Conservation (phyloP, 805 yeast species). For the Nakazawaea siamensis region DNA sequence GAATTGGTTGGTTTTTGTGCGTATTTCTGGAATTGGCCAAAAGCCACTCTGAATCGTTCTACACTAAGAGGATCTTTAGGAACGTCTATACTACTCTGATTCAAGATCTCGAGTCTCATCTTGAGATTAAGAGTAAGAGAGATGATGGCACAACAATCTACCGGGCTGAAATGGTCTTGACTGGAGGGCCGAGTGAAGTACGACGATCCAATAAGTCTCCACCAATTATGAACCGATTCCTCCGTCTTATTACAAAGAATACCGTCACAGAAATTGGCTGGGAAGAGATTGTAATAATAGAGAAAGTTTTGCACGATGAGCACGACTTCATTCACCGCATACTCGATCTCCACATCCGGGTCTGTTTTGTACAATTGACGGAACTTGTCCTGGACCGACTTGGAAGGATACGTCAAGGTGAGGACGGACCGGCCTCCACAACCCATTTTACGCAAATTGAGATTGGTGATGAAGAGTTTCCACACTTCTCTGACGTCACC, state of each 20-base stretch:
- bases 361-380: conserved; percentile 61
- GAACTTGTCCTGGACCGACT: conserved; percentile 76
- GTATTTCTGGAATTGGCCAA: conserved; percentile 67
- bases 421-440: conserved; percentile 86
- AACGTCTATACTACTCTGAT: conserved; percentile 43
- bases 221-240: conserved; percentile 68
- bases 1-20: conserved; percentile 16
- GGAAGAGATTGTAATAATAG: conserved; percentile 68
- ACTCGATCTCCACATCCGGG: conserved; percentile 42
- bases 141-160: conserved; percentile 69
- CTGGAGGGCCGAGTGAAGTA: conserved; percentile 22
- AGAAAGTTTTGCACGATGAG: conserved; percentile 67
- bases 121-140: conserved; percentile 69
- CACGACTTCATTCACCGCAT: conserved; percentile 69
- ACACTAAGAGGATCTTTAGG: conserved; percentile 83
- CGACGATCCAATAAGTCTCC: conserved; percentile 62
- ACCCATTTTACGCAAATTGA: conserved; percentile 64
- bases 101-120: conserved; percentile 48
- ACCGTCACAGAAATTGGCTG: conserved; percentile 73
- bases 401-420: conserved; percentile 61
- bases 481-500: conserved; percentile 48
- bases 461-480: conserved; percentile 59
- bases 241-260: conserved; percentile 73
- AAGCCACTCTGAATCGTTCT: conserved; percentile 55
- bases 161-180: conserved; percentile 35